A percentile compares a stretch with the other conserved stretches of the same genome.
Conservation (phyloP, 352 stramenopile species). For the Phytophthora nicotianae region DNA sequence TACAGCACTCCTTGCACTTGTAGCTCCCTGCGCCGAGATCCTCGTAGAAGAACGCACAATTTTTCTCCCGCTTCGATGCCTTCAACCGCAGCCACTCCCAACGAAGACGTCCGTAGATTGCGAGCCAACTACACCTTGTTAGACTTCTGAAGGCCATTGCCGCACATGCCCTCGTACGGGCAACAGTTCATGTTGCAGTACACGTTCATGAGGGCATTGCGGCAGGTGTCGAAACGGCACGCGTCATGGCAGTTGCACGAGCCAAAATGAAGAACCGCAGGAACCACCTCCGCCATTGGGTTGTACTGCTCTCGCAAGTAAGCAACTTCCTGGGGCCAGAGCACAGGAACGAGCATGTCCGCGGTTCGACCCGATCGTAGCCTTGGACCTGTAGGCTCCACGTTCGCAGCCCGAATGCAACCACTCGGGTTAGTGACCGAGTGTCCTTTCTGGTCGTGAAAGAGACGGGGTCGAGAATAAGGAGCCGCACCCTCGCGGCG, state of each 20-base stretch:
- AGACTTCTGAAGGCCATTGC: not conserved
- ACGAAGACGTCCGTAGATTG: not conserved
- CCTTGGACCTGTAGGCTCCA: not conserved
- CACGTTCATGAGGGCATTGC: not conserved
- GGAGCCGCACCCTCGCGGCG: not conserved
- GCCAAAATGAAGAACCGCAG: not conserved
- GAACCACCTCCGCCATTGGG: not conserved
- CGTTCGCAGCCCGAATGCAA: not conserved
- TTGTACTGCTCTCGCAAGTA: constrained; percentile 10
- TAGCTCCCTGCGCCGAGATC: too few relatives aligned
- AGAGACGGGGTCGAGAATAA: not conserved
- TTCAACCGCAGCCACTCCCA: not conserved
- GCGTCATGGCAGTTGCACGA: not conserved
- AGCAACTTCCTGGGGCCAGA: not conserved
- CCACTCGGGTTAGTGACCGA: not conserved
- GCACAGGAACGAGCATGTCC: not conserved
- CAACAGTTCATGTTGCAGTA: too few relatives aligned
- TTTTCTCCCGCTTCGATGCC: too few relatives aligned
- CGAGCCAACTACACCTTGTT: not conserved
- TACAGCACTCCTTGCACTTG: too few relatives aligned
- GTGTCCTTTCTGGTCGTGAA: not conserved
- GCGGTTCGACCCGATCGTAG: not conserved
- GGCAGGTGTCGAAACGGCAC: not conserved
- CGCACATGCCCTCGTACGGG: not conserved
- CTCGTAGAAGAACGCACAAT: too few relatives aligned